Conservation (phyloP, 495 filamentous ascomycete species). For the Bathelium albidoporum region DNA sequence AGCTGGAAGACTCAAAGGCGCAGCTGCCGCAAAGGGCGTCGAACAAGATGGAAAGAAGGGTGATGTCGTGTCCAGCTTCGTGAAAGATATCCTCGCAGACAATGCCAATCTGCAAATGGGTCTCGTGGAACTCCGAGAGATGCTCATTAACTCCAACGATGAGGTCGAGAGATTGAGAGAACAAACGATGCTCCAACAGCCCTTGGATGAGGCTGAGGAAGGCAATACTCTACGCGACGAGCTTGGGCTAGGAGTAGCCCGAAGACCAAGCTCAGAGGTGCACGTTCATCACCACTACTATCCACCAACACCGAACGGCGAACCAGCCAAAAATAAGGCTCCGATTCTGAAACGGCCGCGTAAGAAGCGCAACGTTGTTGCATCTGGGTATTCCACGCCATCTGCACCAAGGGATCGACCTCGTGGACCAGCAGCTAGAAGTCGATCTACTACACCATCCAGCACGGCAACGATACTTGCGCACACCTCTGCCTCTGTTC, state of each 20-base stretch:
- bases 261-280: slow-evolving; percentile 54
- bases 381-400: slow-evolving; percentile 51
- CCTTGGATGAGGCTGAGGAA: slow-evolving; percentile 37
- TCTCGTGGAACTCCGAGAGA: slow-evolving; percentile 79
- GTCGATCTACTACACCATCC: slow-evolving; percentile 29
- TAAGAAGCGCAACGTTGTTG: slow-evolving; percentile 57
- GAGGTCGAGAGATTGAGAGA: slow-evolving; percentile 81
- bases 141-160: slow-evolving; percentile 87
- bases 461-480: slow-evolving; percentile 50
- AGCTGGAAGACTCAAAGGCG: slow-evolving; percentile 66
- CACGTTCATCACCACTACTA: slow-evolving; percentile 94
- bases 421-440: slow-evolving; percentile 30
- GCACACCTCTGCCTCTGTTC: slow-evolving; percentile 53
- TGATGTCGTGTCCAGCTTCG: slow-evolving; percentile 78
- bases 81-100: slow-evolving; percentile 89
- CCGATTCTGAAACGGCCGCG: slow-evolving; percentile 46
- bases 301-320: slow-evolving; percentile 40
- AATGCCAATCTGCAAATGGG: slow-evolving; percentile 87
- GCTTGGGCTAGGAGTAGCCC: slow-evolving; percentile 35
- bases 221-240: slow-evolving; percentile 52
- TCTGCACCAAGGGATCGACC: slow-evolving; percentile 34
- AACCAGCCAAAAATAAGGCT: slow-evolving; percentile 41
- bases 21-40: slow-evolving; percentile 54
- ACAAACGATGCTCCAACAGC: slow-evolving; percentile 72
- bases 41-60: slow-evolving; percentile 28